These are phyloP conservation scores for Asterochloris erici DNA, from an alignment of 139 green algal species.

Conservation along the genomic window DNA sequence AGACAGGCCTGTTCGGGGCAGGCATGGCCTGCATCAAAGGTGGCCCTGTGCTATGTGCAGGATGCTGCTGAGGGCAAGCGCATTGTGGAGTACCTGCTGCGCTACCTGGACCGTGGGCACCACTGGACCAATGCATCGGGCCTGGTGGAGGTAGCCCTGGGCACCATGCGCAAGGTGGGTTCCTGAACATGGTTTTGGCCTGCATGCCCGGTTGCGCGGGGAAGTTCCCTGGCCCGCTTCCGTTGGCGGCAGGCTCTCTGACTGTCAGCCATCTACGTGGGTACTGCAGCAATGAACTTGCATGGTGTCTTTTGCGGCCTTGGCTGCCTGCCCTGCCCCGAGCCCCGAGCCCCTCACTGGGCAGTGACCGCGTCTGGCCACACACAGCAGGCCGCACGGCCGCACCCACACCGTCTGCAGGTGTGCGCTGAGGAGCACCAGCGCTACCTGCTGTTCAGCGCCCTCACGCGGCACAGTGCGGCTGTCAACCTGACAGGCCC, in stretches of 20 bases:
- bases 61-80: conserved; percentile 38
- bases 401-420: neutral
- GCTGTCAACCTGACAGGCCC: neutral
- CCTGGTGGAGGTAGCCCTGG: conserved; percentile 17
- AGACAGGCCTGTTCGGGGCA: neutral
- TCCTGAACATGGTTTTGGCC: neutral
- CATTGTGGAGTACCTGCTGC: conserved; percentile 38
- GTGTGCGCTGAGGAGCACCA: conserved; percentile 44
- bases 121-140: conserved; percentile 25
- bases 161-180: conserved; percentile 2
- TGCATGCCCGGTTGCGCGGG: neutral
- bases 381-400: neutral
- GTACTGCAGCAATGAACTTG: too few species aligned
- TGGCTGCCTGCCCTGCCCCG: too few species aligned
- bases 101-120: conserved; percentile 28
- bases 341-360: too few species aligned
- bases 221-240: too few species aligned
- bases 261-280: too few species aligned
- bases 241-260: too few species aligned
- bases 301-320: too few species aligned
- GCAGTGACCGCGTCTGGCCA: neutral
- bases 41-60: neutral
- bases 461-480: conserved; percentile 33
- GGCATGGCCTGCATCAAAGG: neutral
- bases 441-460: conserved; percentile 38